A percentile compares a stretch with the other conserved stretches of the same genome.
Conservation (phyloP, 1,284 basidiomycete genomes). For the Sanghuangporus weigelae region DNA sequence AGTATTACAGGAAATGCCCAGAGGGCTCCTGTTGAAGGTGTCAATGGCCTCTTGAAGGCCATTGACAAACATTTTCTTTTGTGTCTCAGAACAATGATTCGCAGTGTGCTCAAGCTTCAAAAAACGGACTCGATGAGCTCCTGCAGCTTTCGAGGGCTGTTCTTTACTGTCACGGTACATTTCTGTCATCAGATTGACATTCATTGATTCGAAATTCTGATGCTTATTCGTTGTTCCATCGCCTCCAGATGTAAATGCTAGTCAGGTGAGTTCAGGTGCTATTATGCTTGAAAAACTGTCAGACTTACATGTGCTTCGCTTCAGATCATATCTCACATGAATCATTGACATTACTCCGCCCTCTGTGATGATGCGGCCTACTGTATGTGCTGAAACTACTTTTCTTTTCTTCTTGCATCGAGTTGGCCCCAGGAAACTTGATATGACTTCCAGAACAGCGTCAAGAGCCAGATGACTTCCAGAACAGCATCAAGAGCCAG, state of each 20-base stretch:
- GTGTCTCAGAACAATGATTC: background rate
- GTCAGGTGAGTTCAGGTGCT: background rate
- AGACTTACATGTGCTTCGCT: background rate
- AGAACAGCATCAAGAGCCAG: background rate
- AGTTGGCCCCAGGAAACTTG: background rate
- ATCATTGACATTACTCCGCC: background rate
- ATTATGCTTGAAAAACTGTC: background rate
- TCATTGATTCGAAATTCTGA: background rate
- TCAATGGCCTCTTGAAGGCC: background rate
- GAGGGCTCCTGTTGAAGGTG: background rate
- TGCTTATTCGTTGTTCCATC: background rate
- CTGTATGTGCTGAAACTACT: background rate
- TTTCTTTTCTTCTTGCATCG: background rate
- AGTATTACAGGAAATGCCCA: background rate
- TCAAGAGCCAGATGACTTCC: background rate
- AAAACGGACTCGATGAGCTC: background rate
- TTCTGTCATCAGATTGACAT: background rate
- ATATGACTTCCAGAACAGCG: background rate
- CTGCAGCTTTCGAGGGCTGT: background rate
- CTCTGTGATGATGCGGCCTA: background rate
- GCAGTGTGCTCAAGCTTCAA: background rate
- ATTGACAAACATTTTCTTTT: background rate
- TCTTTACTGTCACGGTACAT: background rate
- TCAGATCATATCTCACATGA: background rate
- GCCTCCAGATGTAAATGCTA: background rate